Base-by-base conservation (phyloP, 2,329 filamentous ascomycete species). In the Periconia sp. region DNA sequence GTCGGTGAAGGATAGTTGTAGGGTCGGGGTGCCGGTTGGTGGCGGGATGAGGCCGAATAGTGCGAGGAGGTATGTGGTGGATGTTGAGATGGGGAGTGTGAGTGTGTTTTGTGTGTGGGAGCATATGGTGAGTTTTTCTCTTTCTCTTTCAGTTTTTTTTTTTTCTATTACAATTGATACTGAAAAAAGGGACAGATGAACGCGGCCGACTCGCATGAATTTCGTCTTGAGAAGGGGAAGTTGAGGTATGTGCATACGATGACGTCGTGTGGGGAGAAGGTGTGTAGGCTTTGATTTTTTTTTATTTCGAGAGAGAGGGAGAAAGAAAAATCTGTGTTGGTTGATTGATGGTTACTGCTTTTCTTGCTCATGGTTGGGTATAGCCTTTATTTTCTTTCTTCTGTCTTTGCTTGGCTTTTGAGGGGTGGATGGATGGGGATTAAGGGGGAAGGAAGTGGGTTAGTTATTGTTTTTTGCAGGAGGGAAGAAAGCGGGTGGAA, bases 241-340 rank as follows among this genome's bases (percentile, higher is more conserved):
- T 56, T 70, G 53, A 58, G 66, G 33, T 70, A 62, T 60, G 64
- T 70, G 46, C 67, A 70, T 57, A 70, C 67, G 14, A 57, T 69
- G 37, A 58, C 55, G 20, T 59, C 56, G 2, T 68, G 65, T 60
- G 65, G 65, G 5, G 63, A 63, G 2, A 60, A 55, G 43, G 49
- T 58, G 3, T 69, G 66, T 45, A 66, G 27, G 40, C 23, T 56
- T 30, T 56, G 17, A 56, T 27, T 27, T n/a, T n/a, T n/a, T n/a
- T n/a, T n/a, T n/a, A n/a, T n/a, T n/a, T n/a, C n/a, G n/a, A n/a
- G n/a, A n/a, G n/a, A n/a, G n/a, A n/a, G n/a, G n/a, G n/a, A n/a
- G n/a, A n/a, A n/a, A n/a, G n/a, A n/a, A n/a, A n/a, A n/a, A n/a
- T n/a, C n/a, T n/a, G n/a, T n/a, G n/a, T n/a, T n/a, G n/a, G n/a